Evolutionary conservation across 73 alveolate genomes (phyloP).

Genomic region (Paramecium caudatum): DNA sequence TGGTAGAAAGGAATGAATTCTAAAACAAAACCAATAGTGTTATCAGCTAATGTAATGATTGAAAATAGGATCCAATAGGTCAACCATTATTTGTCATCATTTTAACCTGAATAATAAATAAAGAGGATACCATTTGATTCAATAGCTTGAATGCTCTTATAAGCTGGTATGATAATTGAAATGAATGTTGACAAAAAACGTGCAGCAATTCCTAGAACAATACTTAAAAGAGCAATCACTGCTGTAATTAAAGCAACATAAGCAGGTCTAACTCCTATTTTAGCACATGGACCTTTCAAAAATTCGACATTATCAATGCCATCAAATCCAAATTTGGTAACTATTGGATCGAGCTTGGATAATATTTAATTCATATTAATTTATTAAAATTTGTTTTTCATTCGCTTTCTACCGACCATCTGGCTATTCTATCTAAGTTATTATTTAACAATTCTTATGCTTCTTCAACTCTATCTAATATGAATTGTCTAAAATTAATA

Average conservation of each 20-base stretch:
- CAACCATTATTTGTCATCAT: slow-evolving; percentile 95
- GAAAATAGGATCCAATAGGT: slow-evolving; percentile 96
- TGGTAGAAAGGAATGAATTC: slow-evolving; percentile 91
- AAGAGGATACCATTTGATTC: slow-evolving; percentile 70
- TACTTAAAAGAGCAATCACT: slow-evolving; percentile 48
- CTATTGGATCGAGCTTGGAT: slow-evolving; percentile 24
- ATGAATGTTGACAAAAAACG: slow-evolving; percentile 80
- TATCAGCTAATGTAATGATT: slow-evolving; percentile 84
- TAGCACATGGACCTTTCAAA: slow-evolving; percentile 56
- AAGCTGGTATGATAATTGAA: slow-evolving; percentile 92
- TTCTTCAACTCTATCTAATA: slow-evolving; percentile 24
- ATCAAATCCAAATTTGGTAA: slow-evolving; percentile 19
- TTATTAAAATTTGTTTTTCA: slow-evolving; percentile 1
- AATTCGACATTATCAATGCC: slow-evolving; percentile 5
- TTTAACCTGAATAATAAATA: slow-evolving; percentile 72
- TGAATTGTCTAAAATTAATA: background rate
- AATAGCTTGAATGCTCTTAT: slow-evolving; percentile 86
- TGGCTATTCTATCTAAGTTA: slow-evolving; percentile 46
- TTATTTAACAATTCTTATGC: slow-evolving; percentile 45
- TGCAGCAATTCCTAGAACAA: slow-evolving; percentile 73
- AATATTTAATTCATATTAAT: background rate
- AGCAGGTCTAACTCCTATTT: slow-evolving; percentile 71
- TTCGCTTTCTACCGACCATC: slow-evolving; percentile 57
- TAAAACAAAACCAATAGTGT: slow-evolving; percentile 85
- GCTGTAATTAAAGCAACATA: slow-evolving; percentile 16